Percentiles rank a stretch among this genome's conserved stretches.
These are phyloP conservation scores for Fonsecaea multimorphosa DNA, from an alignment of 2,329 filamentous ascomycete genomes.

Conservation along the genomic window DNA sequence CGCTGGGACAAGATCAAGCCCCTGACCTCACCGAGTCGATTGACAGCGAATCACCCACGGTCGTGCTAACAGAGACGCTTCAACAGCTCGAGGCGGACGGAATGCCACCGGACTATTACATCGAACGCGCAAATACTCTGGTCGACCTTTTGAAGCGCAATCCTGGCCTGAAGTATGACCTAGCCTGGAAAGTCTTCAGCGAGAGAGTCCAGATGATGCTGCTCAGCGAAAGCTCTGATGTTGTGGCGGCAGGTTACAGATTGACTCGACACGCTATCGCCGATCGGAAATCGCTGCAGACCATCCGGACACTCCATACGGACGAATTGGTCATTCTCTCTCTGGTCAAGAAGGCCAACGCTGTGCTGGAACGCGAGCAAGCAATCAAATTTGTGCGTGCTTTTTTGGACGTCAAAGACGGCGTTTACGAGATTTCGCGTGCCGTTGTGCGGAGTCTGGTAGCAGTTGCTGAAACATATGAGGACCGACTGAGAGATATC, in stretches of 20 bases:
- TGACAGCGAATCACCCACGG: conserved; percentile 81
- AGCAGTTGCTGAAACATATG: conserved; percentile 82
- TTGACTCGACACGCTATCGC: conserved; percentile 94
- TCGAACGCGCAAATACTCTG: conserved; percentile 85
- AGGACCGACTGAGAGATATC: conserved; percentile 86
- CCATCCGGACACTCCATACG: conserved; percentile 84
- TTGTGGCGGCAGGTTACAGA: conserved; percentile 91
- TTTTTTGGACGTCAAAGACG: conserved; percentile 94
- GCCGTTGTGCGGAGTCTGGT: conserved; percentile 88
- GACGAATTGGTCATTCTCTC: conserved; percentile 92
- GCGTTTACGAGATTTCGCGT: conserved; percentile 83
- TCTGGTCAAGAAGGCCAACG: conserved; percentile 92
- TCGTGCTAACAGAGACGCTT: conserved; percentile 85
- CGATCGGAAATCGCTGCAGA: conserved; percentile 85
- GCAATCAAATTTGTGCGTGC: conserved; percentile 94
- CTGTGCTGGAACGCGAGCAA: conserved; percentile 96
- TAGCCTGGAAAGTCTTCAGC: conserved; percentile 95
- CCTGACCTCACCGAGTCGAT: conserved; percentile 66
- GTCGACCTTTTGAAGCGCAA: conserved; percentile 97
- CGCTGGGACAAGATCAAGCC: conserved; percentile 53
- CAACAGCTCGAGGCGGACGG: conserved; percentile 87
- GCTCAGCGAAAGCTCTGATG: conserved; percentile 91
- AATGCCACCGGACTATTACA: conserved; percentile 92
- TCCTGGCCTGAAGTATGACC: conserved; percentile 91
- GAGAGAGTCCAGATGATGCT: conserved; percentile 94